Conservation (phyloP, 768 basidiomycete species). For the Mycena pura region DNA sequence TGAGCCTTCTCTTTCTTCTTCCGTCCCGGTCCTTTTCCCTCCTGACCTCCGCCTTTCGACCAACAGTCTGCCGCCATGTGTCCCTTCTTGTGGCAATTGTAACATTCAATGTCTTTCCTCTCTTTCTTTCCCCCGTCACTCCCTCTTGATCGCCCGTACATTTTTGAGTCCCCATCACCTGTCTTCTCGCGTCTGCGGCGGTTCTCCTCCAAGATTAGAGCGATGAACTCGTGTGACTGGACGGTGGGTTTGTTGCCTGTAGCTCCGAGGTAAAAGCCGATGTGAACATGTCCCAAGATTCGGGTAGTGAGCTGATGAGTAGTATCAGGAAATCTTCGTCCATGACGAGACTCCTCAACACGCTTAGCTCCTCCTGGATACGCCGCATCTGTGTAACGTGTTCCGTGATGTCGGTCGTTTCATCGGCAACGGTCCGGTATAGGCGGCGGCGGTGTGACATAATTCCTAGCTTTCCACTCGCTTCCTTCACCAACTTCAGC, state of each 20-base stretch:
- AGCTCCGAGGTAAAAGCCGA: neutral
- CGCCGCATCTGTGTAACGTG: neutral
- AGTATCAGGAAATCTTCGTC: neutral
- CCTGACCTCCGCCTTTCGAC: slow-evolving; percentile 30
- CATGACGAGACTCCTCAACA: neutral
- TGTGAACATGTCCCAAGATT: neutral
- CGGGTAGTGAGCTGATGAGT: neutral
- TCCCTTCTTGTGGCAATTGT: no score
- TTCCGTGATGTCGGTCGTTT: neutral
- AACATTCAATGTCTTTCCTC: neutral
- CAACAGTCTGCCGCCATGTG: no score
- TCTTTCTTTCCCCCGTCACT: neutral
- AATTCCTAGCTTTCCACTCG: neutral
- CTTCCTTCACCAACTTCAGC: neutral
- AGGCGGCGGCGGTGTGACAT: neutral
- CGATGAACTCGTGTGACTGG: neutral
- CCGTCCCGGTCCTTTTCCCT: slow-evolving; percentile 21
- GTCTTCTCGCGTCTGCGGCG: neutral
- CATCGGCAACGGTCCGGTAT: neutral
- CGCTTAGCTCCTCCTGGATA: neutral
- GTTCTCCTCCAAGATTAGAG: neutral
- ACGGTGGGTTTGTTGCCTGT: neutral
- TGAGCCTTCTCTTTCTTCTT: slow-evolving; percentile 20
- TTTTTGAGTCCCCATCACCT: neutral
- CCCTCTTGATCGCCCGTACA: neutral